Evolutionary conservation across 225 moss, liverwort and hornwort species (phyloP).

Genomic region (Thuidium tamariscinum): DNA sequence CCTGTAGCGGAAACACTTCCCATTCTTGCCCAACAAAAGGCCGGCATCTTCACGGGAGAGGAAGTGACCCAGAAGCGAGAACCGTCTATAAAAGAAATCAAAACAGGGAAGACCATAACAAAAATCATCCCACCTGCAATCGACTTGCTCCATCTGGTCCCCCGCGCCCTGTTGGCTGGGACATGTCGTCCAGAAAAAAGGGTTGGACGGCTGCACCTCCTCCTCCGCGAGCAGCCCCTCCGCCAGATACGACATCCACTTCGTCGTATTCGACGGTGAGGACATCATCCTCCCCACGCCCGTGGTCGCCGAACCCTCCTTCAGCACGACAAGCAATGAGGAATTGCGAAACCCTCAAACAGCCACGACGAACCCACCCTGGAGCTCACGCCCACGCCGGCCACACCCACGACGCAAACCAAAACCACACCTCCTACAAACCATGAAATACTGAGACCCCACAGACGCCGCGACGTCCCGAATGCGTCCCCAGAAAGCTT

Average conservation of each 20-base stretch:
- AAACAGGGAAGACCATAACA: background rate
- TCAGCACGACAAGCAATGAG: background rate
- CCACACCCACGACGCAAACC: background rate
- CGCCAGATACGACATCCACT: conserved; percentile 90
- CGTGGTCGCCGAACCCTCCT: background rate
- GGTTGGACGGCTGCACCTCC: conserved; percentile 66
- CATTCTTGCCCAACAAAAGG: background rate
- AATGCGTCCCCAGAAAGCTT: background rate
- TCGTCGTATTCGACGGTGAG: conserved; percentile 80
- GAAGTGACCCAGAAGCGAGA: background rate
- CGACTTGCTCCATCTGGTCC: conserved; percentile 38
- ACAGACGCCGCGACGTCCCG: background rate
- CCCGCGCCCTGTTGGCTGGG: conserved; percentile 11
- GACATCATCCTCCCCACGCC: conserved; percentile 44
- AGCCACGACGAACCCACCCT: background rate
- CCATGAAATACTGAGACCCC: background rate
- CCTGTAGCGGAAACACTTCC: background rate
- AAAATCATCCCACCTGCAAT: conserved; percentile 27
- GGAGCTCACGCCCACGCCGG: background rate
- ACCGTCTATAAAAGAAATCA: background rate
- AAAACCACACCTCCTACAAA: background rate
- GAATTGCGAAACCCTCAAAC: background rate
- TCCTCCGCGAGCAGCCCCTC: conserved; percentile 66
- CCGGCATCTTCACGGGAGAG: background rate
- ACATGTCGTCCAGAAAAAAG: conserved; percentile 47